These are phyloP conservation scores for Thielaviopsis ethacetica DNA, from an alignment of 2,329 filamentous ascomycete species.

Conservation along the genomic window DNA sequence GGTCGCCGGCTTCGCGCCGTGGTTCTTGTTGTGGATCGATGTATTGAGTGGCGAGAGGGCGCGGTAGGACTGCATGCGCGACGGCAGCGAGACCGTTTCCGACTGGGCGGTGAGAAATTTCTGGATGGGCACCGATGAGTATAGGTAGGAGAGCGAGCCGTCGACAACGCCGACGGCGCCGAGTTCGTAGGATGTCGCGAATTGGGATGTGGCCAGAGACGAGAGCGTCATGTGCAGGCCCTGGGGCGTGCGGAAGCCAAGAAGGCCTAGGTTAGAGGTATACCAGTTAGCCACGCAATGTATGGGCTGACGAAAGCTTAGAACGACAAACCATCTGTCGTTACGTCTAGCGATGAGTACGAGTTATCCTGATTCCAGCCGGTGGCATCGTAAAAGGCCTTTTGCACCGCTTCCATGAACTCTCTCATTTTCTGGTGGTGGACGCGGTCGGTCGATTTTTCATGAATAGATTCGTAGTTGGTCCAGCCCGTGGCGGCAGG, in stretches of 20 bases:
- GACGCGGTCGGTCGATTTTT: neutral
- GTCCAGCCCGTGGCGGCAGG: neutral
- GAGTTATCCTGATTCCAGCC: slow-evolving; percentile 87
- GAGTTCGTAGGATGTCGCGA: slow-evolving; percentile 85
- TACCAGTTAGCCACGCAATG: slow-evolving; percentile 2
- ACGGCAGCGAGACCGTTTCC: slow-evolving; percentile 56
- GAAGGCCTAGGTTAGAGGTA: slow-evolving; percentile 40
- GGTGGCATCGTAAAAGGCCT: slow-evolving; percentile 73
- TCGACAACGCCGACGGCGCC: slow-evolving; percentile 83
- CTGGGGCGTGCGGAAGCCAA: slow-evolving; percentile 75
- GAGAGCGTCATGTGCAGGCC: slow-evolving; percentile 78
- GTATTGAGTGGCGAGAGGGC: slow-evolving; percentile 38
- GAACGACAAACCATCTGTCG: slow-evolving; percentile 48
- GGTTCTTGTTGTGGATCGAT: slow-evolving; percentile 9
- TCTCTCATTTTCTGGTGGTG: slow-evolving; percentile 52
- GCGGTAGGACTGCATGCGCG: slow-evolving; percentile 68
- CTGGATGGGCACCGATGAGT: slow-evolving; percentile 66
- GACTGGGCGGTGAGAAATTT: slow-evolving; percentile 51
- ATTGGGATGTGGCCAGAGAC: slow-evolving; percentile 80
- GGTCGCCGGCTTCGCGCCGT: slow-evolving; percentile 8
- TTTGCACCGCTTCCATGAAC: slow-evolving; percentile 95
- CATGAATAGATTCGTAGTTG: neutral
- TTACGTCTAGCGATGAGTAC: slow-evolving; percentile 72
- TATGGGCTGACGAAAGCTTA: slow-evolving; percentile 11
- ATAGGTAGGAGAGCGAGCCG: slow-evolving; percentile 93